Percentiles rank a stretch among this genome's conserved stretches.
phyloP scores from a whole-genome alignment of 106 monocot species.

The Apostasia ramifera region DNA sequence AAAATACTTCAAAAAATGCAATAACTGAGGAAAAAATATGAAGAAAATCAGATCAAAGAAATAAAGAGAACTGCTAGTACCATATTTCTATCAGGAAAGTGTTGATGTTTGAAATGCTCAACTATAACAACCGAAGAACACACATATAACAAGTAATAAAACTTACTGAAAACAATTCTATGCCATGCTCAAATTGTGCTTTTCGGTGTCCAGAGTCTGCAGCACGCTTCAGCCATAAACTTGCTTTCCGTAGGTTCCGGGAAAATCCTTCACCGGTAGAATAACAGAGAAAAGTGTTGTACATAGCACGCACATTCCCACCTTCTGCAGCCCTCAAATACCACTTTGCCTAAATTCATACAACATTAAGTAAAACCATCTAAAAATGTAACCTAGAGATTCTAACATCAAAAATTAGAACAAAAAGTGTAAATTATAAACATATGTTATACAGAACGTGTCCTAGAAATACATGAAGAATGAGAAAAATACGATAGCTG shows the following conservation, averaged over 20 bases:
- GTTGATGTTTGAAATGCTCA: neutral
- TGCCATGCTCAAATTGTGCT: slow-evolving; percentile 47
- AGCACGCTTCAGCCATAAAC: slow-evolving; percentile 52
- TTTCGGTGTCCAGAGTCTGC: slow-evolving; percentile 50
- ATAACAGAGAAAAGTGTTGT: slow-evolving; percentile 62
- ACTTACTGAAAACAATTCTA: slow-evolving; percentile 41
- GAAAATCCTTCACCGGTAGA: slow-evolving; percentile 37
- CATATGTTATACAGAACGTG: too few species aligned
- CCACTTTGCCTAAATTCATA: slow-evolving; percentile 48
- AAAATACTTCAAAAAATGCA: too few species aligned
- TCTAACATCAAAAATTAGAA: neutral
- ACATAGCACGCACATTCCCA: slow-evolving; percentile 66
- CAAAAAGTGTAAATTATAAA: too few species aligned
- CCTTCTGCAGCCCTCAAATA: slow-evolving; percentile 59
- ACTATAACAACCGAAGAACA: too few species aligned
- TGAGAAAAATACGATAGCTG: too few species aligned
- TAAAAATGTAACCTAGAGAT: neutral
- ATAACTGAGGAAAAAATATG: too few species aligned
- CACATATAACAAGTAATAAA: neutral
- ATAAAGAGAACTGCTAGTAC: too few species aligned
- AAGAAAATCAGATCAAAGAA: too few species aligned
- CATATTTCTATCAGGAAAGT: neutral
- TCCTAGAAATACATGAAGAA: too few species aligned
- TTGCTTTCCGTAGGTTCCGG: slow-evolving; percentile 17
- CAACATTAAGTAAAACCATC: neutral